Evolutionary conservation across 257 asterid genomes (phyloP), one percentile per base, ranked within the genome.

Genomic region (Solanum etuberosum): DNA sequence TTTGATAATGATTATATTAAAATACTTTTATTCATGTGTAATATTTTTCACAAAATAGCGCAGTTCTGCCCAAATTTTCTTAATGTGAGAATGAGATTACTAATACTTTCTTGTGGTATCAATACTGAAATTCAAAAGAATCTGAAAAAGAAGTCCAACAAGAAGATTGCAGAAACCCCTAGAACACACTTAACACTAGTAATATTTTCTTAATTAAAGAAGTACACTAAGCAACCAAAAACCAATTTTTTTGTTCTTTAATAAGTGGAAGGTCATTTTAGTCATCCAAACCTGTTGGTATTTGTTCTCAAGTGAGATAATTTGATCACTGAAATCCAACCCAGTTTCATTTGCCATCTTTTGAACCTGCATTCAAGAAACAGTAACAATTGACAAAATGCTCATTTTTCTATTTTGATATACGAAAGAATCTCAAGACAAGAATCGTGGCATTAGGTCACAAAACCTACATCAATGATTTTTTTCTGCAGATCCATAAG

Each of bases 261-360:
- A 76, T 16, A 9, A 85, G 29, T 81, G 71, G 40, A 27, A 84
- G 8, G 35, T n/a, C 29, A 82, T 23, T 29, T 68, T 86, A 83
- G 80, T 83, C 74, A 82, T 73, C 82, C 74, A 89, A 86, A 96
- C 99, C 99, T 97, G 93, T 86, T 93, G 98, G 90, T 93, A 96
- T 87, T 93, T 94, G 78, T 93, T 92, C 94, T 97, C 99, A 25
- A 96, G 93, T 23, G 91, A 88, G 61, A 92, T 92, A 91, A 97
- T 93, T 87, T 96, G 98, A 46, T 93, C 98, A 72, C 90, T 96
- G 94, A 95, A 92, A 90, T 97, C 98, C 87, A 93, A 91, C 65
- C 99, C 99, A 83, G 99, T 94, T 90, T 94, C 99, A 86, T 94
- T 94, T 86, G 98, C 98, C 98, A 93, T 95, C 93, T 89, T 95